phyloP scores from a whole-genome alignment of 2,329 filamentous ascomycete genomes.

The Ophiosphaerella narmari region DNA sequence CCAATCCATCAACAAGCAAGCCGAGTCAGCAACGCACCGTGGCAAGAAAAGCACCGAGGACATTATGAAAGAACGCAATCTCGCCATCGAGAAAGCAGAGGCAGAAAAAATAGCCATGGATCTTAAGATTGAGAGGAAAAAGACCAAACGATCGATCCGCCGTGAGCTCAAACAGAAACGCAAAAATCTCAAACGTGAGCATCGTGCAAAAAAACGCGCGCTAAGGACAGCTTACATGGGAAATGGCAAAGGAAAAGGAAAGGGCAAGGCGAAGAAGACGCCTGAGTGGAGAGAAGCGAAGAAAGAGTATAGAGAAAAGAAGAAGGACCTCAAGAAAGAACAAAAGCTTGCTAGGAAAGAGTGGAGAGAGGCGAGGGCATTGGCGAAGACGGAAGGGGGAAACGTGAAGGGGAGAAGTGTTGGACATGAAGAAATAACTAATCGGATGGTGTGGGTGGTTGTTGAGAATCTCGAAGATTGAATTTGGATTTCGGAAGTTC shows the following conservation, averaged over 20 bases:
- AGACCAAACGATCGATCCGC: slow-evolving; percentile 19
- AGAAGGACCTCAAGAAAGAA: slow-evolving; percentile 22
- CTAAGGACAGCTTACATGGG: slow-evolving; percentile 16
- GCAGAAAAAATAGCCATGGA: slow-evolving; percentile 23
- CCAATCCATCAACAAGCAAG: slow-evolving; percentile 27
- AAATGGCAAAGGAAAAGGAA: slow-evolving; percentile 20
- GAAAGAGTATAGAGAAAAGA: slow-evolving; percentile 28
- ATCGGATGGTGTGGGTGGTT: slow-evolving; percentile 36
- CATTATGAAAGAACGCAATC: slow-evolving; percentile 28
- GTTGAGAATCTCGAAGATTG: slow-evolving; percentile 30
- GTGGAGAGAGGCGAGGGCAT: slow-evolving; percentile 19
- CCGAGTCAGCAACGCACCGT: slow-evolving; percentile 19
- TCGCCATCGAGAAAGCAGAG: slow-evolving; percentile 30
- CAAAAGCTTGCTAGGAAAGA: slow-evolving; percentile 16
- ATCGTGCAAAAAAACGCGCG: slow-evolving; percentile 22
- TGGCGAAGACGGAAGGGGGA: slow-evolving; percentile 11
- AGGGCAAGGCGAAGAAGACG: slow-evolving; percentile 26
- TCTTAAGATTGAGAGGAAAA: slow-evolving; percentile 20
- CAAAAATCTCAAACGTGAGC: slow-evolving; percentile 21
- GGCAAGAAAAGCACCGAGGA: slow-evolving; percentile 29
- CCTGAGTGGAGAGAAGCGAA: slow-evolving; percentile 28
- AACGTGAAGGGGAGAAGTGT: neutral
- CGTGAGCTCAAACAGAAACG: slow-evolving; percentile 11
- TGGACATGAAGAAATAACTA: slow-evolving; percentile 3
- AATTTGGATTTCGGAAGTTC: neutral